Evolutionary conservation across 345 rosid genomes (phyloP), one percentile per base, ranked within the genome.

Genomic region (Gossypium raimondii): DNA sequence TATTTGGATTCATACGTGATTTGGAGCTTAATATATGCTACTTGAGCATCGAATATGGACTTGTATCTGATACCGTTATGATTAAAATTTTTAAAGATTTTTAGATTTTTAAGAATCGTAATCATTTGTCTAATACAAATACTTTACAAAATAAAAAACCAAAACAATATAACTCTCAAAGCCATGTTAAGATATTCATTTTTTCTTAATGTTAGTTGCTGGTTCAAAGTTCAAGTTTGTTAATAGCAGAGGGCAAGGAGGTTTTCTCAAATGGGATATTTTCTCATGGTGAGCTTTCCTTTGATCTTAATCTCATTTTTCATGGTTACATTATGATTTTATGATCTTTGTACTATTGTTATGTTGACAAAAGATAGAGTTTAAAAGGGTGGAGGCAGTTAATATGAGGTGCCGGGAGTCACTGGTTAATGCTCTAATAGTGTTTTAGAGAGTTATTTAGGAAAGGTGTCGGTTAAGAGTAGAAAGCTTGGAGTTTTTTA

Each of bases 231-330:
- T 61, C 76, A 73, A 73, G 68, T 73, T 73, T 73, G 57, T 47
- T 7, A 73, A 73, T 25, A 73, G 68, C 45, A 59, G 76, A 47
- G 76, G 76, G 25, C 76, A 73, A 73, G 76, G 76, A 61, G 76
- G 76, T 27, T 73, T 73, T 60, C 76, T 73, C 58, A 73, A 73
- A 60, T 73, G 76, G 68, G 52, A 73, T 60, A 5, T 73, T 47
- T 5, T 47, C 25, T 48, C 10, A 14, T 61, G 59, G 76, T 73
- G 48, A 73, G 68, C 14, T 73, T 27, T 14, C 16, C n/a, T 73
- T 45, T 25, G 1, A 34, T 34, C 41, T 34, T 34, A 34, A 34
- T 34, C 41, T 34, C 7, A 5, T 1, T 34, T 34, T 34, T 34
- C 41, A 34, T 34, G 38, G 6, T 34, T 34, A 34, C 0, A 34